Base-by-base conservation (phyloP, 202 grass and related monocot species). In the Bolboschoenoplectus hybrid region DNA sequence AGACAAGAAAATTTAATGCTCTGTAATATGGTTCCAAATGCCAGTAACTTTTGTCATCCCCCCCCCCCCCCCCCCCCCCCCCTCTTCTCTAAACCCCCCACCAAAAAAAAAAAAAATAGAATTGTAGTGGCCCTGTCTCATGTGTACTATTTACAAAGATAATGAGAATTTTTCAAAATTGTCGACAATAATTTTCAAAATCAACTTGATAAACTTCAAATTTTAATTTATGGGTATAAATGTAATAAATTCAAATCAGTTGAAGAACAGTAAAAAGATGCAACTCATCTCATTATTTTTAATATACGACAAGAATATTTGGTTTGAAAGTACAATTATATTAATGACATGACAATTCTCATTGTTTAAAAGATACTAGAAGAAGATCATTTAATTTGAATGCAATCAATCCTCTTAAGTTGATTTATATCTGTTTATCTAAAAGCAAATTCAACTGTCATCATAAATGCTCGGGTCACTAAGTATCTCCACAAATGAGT, bases 1-100 rank as follows among this genome's bases (percentile, higher is more conserved):
- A 51, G 71, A 74, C 71, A 74, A 74, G 71, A 74, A 74, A 74
- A 51, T 51, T 74, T 74, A 74, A 74, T 74, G 46, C 71, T 34
- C 17, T 49, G 13, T 73, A 73, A 44, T n/a, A 26, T 20, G 43
- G 16, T 73, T 74, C 44, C 9, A 10, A 49, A 50, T 74, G 44
- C n/a, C 43, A 74, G 26, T 74, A 74, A 50, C 2, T 73, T 40
- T 43, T 69, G 66, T 14, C 58, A 62, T 12, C 64, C 34, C 61
- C 34, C 3, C 10, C 20, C 7, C 60, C 16, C 61, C 10, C 63
- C 11, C 26, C 26, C 26, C 26, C 26, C 26, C 26, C 26, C 26
- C 26, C 0, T 26, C 26, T n/a, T n/a, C 26, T 26, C 26, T 26
- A 26, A 26, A 26, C 26, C 26, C 26, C 26, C 26, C 26, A 26